These are phyloP conservation scores for Helichrysum umbraculigerum DNA, from an alignment of 129 eudicot species.

Conservation along the genomic window DNA sequence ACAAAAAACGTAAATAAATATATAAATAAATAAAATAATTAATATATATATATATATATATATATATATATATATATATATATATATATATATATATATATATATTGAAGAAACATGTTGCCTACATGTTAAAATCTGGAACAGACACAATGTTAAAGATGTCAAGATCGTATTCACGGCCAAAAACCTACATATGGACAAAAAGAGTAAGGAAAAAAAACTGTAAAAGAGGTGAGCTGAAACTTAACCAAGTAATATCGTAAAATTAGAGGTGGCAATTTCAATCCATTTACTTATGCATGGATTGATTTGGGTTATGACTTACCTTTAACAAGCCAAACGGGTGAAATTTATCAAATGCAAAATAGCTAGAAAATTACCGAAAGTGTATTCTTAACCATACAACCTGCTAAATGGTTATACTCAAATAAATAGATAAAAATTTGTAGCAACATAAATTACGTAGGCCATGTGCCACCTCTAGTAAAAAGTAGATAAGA, in stretches of 20 bases:
- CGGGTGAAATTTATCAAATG: background rate
- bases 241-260: background rate
- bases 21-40: no score
- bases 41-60: no score
- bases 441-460: background rate
- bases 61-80: no score
- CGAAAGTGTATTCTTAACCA: background rate
- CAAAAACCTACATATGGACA: slow-evolving; percentile 55
- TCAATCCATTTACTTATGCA: background rate
- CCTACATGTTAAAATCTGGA: slow-evolving; percentile 91
- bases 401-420: background rate
- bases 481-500: background rate
- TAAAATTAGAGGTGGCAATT: background rate
- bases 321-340: slow-evolving; percentile 5
- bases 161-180: slow-evolving; percentile 94
- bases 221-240: background rate
- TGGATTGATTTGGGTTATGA: background rate
- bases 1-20: background rate
- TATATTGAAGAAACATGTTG: background rate
- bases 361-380: background rate
- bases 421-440: background rate
- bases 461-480: background rate
- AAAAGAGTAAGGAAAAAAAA: background rate
- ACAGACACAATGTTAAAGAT: slow-evolving; percentile 93
- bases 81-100: no score